Percentiles rank a stretch among this genome's conserved stretches.
Evolutionary conservation across 1,139 yeast species (phyloP).

Genomic region (Yamadazyma kanchanaburiensis): DNA sequence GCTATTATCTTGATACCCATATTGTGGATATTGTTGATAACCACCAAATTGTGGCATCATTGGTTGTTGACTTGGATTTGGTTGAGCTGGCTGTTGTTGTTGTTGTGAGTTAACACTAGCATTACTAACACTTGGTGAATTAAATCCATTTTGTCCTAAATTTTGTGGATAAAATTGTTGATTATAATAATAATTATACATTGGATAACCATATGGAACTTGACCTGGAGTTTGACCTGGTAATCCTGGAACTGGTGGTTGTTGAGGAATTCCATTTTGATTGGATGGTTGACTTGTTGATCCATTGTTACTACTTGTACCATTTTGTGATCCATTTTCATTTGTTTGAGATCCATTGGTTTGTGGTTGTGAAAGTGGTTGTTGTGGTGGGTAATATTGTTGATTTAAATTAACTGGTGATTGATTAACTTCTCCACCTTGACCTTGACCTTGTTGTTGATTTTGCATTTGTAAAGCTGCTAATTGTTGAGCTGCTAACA

Average conservation of each 20-base stretch:
- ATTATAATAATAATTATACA: conserved; percentile 43
- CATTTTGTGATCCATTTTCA: conserved; percentile 6
- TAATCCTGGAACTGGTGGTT: conserved; percentile 10
- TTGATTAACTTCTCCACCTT: conserved; percentile 8
- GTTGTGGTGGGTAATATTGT: conserved; percentile 9
- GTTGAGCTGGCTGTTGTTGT: conserved; percentile 15
- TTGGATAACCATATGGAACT: conserved; percentile 42
- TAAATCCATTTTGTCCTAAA: conserved; percentile 20
- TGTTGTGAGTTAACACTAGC: conserved; percentile 17
- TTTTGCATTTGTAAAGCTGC: conserved; percentile 19
- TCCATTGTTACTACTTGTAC: conserved; percentile 3
- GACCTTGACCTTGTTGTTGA: conserved; percentile 6
- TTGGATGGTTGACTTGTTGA: conserved; percentile 3
- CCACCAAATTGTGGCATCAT: conserved; percentile 42
- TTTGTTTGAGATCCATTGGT: conserved; percentile 9
- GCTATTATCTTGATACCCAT: conserved; percentile 44
- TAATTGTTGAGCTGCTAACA: conserved; percentile 32
- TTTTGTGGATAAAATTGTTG: conserved; percentile 41
- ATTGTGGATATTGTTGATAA: conserved; percentile 51
- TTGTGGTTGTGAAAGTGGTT: conserved; percentile 5
- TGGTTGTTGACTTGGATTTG: conserved; percentile 19
- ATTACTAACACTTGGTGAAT: conserved; percentile 12
- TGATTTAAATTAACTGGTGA: conserved; percentile 10
- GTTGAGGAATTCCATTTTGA: conserved; percentile 3
- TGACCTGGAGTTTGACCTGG: conserved; percentile 15